Evolutionary conservation across 148 eudicot species (phyloP), one percentile per base, ranked within the genome.

Genomic region (Rhododendron griersonianum): DNA sequence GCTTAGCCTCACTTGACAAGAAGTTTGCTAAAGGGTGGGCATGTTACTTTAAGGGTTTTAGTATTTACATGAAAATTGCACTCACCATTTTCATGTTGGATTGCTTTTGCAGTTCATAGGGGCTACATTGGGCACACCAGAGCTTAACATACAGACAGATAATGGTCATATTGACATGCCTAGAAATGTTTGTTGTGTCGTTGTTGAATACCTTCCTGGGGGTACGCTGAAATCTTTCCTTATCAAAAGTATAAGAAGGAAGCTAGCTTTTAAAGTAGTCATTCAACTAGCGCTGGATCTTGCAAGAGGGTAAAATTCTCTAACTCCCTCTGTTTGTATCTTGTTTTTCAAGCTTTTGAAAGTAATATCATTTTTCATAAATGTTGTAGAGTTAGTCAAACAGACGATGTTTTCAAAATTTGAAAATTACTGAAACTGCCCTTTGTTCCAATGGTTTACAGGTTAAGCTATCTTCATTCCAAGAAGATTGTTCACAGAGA

Each of bases 201-300:
- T 94, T 47, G 98, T 95, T 48, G 98, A 95, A 90, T 95, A 95
- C 87, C 96, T 95, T 87, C 94, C 98, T 25, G 98, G 98, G n/a
- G 98, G 98, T 80, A 91, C 98, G 23, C 88, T 95, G 82, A 95
- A 95, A 87, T 89, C 89, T 80, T 95, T 88, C 86, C 98, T 95
- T 81, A 95, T 94, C 71, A 94, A 93, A 87, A 95, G 91, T 90
- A 88, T 93, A 63, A 92, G 98, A 80, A 94, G 86, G 87, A 95
- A 95, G 92, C 92, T 95, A 39, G 91, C 98, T 80, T 94, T 95
- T 89, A 94, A 93, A 91, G 94, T 95, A 44, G 98, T 95, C 63
- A 39, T 91, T 82, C 98, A 95, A 88, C 86, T 95, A 69, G 97
- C 98, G 53, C 94, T 94, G 83, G 98, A 92, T 92, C 96, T 95